These are phyloP conservation scores for Aspergillus bridgeri DNA, from an alignment of 495 filamentous ascomycete species.

Conservation along the genomic window DNA sequence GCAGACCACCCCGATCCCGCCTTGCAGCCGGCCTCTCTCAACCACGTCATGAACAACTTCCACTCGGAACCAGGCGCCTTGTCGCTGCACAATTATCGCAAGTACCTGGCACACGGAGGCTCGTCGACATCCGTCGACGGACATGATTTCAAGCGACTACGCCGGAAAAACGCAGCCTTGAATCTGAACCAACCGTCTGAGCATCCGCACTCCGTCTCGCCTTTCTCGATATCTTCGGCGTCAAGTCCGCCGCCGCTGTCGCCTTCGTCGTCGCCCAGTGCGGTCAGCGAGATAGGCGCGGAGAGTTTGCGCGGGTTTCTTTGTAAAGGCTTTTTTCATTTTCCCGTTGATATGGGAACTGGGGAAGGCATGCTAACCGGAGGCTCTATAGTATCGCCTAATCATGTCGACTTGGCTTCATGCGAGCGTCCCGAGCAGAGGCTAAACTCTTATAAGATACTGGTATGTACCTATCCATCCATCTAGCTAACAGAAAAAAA, in stretches of 20 bases:
- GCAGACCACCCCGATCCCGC: neutral
- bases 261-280: constrained; percentile 41
- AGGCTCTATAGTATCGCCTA: constrained; percentile 6
- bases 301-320: constrained; percentile 27
- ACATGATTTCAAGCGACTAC: constrained; percentile 26
- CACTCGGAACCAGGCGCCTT: constrained; percentile 11
- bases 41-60: neutral
- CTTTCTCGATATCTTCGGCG: constrained; percentile 31
- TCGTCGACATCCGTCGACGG: constrained; percentile 11
- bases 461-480: constrained; percentile 9
- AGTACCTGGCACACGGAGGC: constrained; percentile 20
- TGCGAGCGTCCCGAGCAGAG: neutral
- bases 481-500: neutral
- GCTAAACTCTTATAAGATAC: constrained; percentile 13
- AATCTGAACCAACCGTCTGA: constrained; percentile 32
- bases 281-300: constrained; percentile 33
- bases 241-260: constrained; percentile 45
- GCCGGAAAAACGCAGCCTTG: constrained; percentile 35
- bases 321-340: constrained; percentile 13
- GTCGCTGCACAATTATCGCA: constrained; percentile 29
- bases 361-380: neutral
- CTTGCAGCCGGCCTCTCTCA: neutral
- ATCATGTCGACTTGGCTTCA: neutral
- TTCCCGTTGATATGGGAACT: neutral
- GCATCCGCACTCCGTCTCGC: constrained; percentile 16